These are phyloP conservation scores for Phlegmacium glaucopus DNA, from an alignment of 768 basidiomycete species.

Conservation along the genomic window DNA sequence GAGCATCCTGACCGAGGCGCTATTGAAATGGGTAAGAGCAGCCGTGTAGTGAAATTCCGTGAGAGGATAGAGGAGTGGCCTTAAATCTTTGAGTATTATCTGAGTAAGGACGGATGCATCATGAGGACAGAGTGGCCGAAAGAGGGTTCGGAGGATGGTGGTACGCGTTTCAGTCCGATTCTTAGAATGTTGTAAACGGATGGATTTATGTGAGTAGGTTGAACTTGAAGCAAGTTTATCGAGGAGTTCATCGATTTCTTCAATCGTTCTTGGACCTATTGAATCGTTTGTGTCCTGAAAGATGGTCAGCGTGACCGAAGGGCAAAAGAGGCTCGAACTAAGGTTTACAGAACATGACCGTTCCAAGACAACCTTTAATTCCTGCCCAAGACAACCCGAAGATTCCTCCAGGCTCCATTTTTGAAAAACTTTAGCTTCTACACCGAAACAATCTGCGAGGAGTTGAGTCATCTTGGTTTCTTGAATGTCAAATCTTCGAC, in stretches of 20 bases:
- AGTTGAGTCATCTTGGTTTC: constrained; percentile 55
- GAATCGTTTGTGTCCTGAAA: constrained; percentile 26
- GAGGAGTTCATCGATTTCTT: constrained; percentile 62
- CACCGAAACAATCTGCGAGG: constrained; percentile 47
- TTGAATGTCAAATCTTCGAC: constrained; percentile 70
- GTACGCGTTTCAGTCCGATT: constrained; percentile 26
- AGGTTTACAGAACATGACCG: constrained; percentile 35
- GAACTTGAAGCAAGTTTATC: constrained; percentile 73
- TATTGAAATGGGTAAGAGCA: constrained; percentile 55
- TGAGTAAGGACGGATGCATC: constrained; percentile 76
- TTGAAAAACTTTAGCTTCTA: constrained; percentile 27
- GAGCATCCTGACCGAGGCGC: constrained; percentile 51
- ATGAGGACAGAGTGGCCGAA: constrained; percentile 51
- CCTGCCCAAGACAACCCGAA: constrained; percentile 69
- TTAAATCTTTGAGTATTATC: constrained; percentile 84
- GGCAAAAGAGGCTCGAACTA: not conserved
- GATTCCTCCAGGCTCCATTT: constrained; percentile 39
- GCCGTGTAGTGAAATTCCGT: constrained; percentile 45
- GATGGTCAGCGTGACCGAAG: not conserved
- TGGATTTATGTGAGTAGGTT: constrained; percentile 49
- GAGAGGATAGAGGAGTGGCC: constrained; percentile 73
- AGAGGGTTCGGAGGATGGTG: constrained; percentile 52
- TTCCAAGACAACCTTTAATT: constrained; percentile 48
- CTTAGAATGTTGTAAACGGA: constrained; percentile 31
- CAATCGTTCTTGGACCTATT: constrained; percentile 36